phyloP scores from a whole-genome alignment of 805 yeast species.

The Candida nitratophila region DNA sequence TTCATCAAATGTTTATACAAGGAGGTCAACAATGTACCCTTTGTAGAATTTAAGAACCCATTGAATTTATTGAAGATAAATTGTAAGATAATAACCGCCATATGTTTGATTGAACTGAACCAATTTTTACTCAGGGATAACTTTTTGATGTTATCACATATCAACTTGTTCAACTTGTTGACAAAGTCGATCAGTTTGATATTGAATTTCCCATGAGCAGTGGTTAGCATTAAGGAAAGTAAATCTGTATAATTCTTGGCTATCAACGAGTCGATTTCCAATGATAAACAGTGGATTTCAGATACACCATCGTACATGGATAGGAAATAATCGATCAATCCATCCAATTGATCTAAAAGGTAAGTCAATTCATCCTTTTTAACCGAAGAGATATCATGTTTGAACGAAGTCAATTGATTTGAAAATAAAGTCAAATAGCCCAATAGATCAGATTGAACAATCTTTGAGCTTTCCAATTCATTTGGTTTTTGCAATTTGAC shows the following conservation, averaged over 20 bases:
- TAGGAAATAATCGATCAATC: slow-evolving; percentile 13
- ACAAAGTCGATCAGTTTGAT: slow-evolving; percentile 23
- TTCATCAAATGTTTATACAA: slow-evolving; percentile 26
- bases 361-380: slow-evolving; percentile 16
- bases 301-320: slow-evolving; percentile 13
- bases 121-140: slow-evolving; percentile 25
- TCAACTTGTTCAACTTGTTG: slow-evolving; percentile 15
- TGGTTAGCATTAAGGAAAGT: slow-evolving; percentile 20
- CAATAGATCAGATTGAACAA: slow-evolving; percentile 9
- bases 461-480: slow-evolving; percentile 7
- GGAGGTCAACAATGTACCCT: slow-evolving; percentile 18
- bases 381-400: not conserved
- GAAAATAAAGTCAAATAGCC: slow-evolving; percentile 13
- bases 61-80: slow-evolving; percentile 23
- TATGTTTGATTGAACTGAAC: slow-evolving; percentile 24
- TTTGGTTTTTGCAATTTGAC: slow-evolving; percentile 8
- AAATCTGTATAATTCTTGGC: slow-evolving; percentile 15
- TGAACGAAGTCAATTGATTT: slow-evolving; percentile 3
- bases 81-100: slow-evolving; percentile 22
- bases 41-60: slow-evolving; percentile 27
- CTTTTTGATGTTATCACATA: slow-evolving; percentile 17
- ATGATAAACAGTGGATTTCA: slow-evolving; percentile 18
- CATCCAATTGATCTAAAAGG: slow-evolving; percentile 16
- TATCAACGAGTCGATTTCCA: slow-evolving; percentile 16
- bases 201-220: slow-evolving; percentile 26